These are phyloP conservation scores for Aureobasidium lini DNA, from an alignment of 2,329 filamentous ascomycete species.

Conservation along the genomic window DNA sequence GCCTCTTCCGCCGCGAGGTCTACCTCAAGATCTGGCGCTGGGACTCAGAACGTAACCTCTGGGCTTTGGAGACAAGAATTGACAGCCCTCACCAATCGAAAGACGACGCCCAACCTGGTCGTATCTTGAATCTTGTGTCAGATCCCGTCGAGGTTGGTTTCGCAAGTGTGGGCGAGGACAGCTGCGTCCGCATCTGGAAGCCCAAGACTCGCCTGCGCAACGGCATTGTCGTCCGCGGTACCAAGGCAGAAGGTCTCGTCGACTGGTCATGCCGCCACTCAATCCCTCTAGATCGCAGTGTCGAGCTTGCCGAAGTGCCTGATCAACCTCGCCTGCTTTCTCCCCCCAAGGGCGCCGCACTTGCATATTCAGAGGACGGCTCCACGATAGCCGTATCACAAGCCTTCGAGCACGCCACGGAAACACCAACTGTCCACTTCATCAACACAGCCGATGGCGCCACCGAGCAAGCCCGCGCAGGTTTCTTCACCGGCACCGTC, in stretches of 20 bases:
- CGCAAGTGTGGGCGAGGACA: constrained; percentile 78
- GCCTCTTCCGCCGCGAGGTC: constrained; percentile 55
- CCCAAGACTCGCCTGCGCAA: constrained; percentile 61
- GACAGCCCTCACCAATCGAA: constrained; percentile 65
- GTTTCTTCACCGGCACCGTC: constrained; percentile 57
- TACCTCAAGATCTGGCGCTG: constrained; percentile 87
- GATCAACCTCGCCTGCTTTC: not conserved
- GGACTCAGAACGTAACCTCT: constrained; percentile 46
- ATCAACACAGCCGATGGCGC: constrained; percentile 65
- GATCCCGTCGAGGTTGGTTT: constrained; percentile 66
- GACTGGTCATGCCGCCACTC: constrained; percentile 63
- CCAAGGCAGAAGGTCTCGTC: constrained; percentile 51
- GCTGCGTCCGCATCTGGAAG: constrained; percentile 72
- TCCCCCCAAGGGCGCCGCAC: constrained; percentile 46
- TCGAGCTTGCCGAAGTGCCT: constrained; percentile 10
- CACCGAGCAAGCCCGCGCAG: constrained; percentile 59
- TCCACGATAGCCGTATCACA: constrained; percentile 65
- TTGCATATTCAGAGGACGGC: constrained; percentile 77
- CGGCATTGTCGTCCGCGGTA: constrained; percentile 57
- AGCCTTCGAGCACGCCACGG: constrained; percentile 33
- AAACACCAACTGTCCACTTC: constrained; percentile 61
- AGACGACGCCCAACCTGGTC: constrained; percentile 41
- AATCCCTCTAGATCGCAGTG: constrained; percentile 27
- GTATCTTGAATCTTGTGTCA: constrained; percentile 64
- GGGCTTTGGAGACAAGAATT: constrained; percentile 74